phyloP scores from a whole-genome alignment of 768 basidiomycete genomes.

The Leccinum olivaceopallidum region DNA sequence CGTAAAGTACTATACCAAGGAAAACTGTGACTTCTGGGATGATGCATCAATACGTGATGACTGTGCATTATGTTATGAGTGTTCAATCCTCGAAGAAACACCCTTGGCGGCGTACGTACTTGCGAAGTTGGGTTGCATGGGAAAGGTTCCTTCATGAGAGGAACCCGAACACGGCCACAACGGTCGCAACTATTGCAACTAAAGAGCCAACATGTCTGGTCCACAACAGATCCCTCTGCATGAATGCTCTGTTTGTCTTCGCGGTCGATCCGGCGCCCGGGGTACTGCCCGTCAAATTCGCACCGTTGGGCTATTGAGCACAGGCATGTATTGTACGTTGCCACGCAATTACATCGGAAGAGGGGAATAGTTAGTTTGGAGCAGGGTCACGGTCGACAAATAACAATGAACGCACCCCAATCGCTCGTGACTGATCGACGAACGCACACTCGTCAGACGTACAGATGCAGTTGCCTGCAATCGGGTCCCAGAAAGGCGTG shows the following conservation, averaged over 20 bases:
- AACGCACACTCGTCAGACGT: conserved; percentile 57
- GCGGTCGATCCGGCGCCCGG: conserved; percentile 26
- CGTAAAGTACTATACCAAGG: not conserved
- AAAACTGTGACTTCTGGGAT: not conserved
- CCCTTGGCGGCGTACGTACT: not conserved
- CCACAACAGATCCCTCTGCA: not conserved
- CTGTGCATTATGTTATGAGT: not conserved
- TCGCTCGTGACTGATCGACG: conserved; percentile 59
- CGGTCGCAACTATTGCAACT: not conserved
- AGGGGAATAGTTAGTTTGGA: not conserved
- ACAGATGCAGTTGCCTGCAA: conserved; percentile 65
- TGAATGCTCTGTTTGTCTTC: conserved; percentile 45
- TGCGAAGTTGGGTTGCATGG: not conserved
- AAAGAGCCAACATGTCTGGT: not conserved
- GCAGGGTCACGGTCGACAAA: not conserved
- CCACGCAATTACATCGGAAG: not conserved
- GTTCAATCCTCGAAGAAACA: not conserved
- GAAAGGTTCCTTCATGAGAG: not conserved
- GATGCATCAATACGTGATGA: not conserved
- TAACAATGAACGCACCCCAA: conserved; percentile 49
- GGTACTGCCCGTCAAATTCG: conserved; percentile 58
- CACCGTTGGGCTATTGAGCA: conserved; percentile 57
- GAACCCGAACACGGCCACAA: not conserved
- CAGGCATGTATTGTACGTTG: too few species aligned
- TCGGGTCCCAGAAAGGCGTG: conserved; percentile 82